Evolutionary conservation across 192 early-diverging fungal genomes (phyloP), one percentile per base, ranked within the genome.

Genomic region (Dissophora ornata): DNA sequence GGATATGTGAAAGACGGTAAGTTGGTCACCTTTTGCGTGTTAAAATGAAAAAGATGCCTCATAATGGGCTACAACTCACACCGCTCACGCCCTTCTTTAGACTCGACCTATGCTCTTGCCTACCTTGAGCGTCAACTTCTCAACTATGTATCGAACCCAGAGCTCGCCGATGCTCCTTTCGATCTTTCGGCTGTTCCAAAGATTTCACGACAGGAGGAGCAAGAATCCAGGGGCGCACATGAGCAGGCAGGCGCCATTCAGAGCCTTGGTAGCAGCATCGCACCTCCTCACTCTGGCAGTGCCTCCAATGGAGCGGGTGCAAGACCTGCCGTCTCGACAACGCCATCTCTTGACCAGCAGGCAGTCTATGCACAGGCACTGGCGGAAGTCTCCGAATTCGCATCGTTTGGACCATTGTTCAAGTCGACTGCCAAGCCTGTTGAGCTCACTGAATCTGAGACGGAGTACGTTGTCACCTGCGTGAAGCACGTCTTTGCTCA

Each of bases 401-500:
- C 91, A 6, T 82, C 87, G 21, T 91, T 97, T 64, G 96, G 96
- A 32, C 81, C 88, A 24, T 78, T 97, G 58, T 93, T 96, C 87
- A 96, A 95, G 66, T 94, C 92, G 19, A 95, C 91, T 53, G 55
- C 56, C 44, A 86, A 87, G 69, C 82, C 91, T n/a, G 85, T 90
- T 19, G 89, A 88, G 56, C 82, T 98, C 22, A 98, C 96, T 18
- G 98, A 99, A 71, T 84, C 89, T 12, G 98, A 98, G 80, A 96
- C 94, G 12, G 98, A 99, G 80, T 99, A 99, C 82, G 89, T 90
- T 26, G 95, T 99, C 52, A 81, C 85, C 21, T 95, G 92, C 65
- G 79, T 96, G 55, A 98, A 98, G 81, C 98, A 99, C 62, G 87
- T 97, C n/a, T 99, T 95, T 73, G 80, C 84, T 47, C 80, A 87